phyloP scores from a whole-genome alignment of 2,329 filamentous ascomycete species.

The Mollisiaceae sp. region DNA sequence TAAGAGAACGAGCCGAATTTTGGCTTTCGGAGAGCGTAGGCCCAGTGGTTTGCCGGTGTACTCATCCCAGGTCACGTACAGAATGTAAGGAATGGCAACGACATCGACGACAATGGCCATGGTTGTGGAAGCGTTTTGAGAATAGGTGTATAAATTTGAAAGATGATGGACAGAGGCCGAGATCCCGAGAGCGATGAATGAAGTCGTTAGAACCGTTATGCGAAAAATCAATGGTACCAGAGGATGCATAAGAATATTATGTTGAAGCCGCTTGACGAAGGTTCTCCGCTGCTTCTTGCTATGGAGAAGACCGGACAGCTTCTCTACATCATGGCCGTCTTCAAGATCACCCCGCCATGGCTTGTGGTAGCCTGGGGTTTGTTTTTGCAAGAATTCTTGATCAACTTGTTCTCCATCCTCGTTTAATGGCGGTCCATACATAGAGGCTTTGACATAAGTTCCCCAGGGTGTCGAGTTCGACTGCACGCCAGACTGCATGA shows the following conservation, averaged over 20 bases:
- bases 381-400: slow-evolving; percentile 36
- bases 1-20: slow-evolving; percentile 86
- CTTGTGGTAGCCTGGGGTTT: slow-evolving; percentile 43
- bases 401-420: slow-evolving; percentile 41
- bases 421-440: slow-evolving; percentile 37
- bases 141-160: slow-evolving; percentile 46
- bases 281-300: slow-evolving; percentile 38
- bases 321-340: slow-evolving; percentile 37
- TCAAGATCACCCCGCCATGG: slow-evolving; percentile 44
- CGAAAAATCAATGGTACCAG: slow-evolving; percentile 87
- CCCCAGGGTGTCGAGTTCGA: slow-evolving; percentile 38
- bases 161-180: slow-evolving; percentile 74
- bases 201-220: slow-evolving; percentile 81
- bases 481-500: slow-evolving; percentile 35
- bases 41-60: slow-evolving; percentile 94
- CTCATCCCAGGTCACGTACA: slow-evolving; percentile 96
- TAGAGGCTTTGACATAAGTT: slow-evolving; percentile 41
- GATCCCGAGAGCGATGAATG: slow-evolving; percentile 79
- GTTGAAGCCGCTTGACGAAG: slow-evolving; percentile 38
- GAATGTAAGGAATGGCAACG: slow-evolving; percentile 85
- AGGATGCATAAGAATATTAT: slow-evolving; percentile 48
- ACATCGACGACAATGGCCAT: slow-evolving; percentile 91
- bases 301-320: slow-evolving; percentile 35
- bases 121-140: slow-evolving; percentile 76
- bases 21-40: slow-evolving; percentile 80